Evolutionary conservation across 1,139 yeast species (phyloP).

Genomic region (Pichia sp.): DNA sequence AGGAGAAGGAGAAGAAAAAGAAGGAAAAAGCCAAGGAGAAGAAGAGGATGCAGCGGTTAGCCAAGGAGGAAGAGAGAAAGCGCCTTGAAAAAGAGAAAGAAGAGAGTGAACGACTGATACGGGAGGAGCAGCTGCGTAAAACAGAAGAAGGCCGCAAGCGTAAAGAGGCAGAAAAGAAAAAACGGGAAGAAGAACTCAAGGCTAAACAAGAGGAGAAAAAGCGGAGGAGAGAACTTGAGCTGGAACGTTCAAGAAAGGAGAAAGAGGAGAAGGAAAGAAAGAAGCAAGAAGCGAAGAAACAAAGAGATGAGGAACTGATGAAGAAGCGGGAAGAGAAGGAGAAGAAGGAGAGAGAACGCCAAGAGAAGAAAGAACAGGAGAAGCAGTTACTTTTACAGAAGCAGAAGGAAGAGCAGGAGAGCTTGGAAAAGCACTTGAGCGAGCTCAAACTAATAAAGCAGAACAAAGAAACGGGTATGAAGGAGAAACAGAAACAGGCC

Average conservation of each 20-base stretch:
- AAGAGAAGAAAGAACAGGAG: slow-evolving; percentile 12
- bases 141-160: slow-evolving; percentile 53
- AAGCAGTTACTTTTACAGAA: not conserved
- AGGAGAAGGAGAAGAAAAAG: slow-evolving; percentile 64
- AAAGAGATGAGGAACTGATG: slow-evolving; percentile 30
- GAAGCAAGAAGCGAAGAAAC: slow-evolving; percentile 25
- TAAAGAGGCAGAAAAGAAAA: slow-evolving; percentile 46
- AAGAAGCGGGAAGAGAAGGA: slow-evolving; percentile 25
- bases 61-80: slow-evolving; percentile 70
- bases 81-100: slow-evolving; percentile 60
- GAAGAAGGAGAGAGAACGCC: slow-evolving; percentile 19
- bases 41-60: slow-evolving; percentile 62
- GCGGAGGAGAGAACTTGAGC: slow-evolving; percentile 37
- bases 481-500: not conserved
- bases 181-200: slow-evolving; percentile 45
- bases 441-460: not conserved
- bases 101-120: slow-evolving; percentile 49
- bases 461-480: not conserved
- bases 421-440: not conserved
- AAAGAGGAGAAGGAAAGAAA: slow-evolving; percentile 36
- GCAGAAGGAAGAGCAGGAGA: not conserved
- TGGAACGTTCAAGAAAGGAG: slow-evolving; percentile 39
- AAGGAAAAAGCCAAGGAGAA: slow-evolving; percentile 77
- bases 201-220: slow-evolving; percentile 38
- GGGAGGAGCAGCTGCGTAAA: slow-evolving; percentile 50